Evolutionary conservation across 768 basidiomycete species (phyloP), one percentile per base, ranked within the genome.

Genomic region (Boletus rubroflammeus): DNA sequence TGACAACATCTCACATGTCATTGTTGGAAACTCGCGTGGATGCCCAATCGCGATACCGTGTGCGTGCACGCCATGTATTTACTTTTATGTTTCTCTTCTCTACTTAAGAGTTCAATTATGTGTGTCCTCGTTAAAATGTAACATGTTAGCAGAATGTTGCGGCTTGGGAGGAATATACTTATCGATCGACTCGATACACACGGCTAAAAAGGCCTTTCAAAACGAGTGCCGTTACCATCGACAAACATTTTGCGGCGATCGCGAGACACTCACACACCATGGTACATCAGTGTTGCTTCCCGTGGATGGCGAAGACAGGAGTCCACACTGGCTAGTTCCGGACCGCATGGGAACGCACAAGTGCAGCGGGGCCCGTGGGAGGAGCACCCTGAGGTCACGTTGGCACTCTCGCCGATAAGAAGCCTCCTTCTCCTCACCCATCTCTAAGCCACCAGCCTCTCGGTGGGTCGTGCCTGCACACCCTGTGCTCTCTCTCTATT

Each of bases 1-100:
- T 85, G 70, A 59, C 36, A 35, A 35, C 15, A 38, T 47, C 32
- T 34, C 21, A 36, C 3, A n/a, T 4, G 21, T 41, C 41, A 29
- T 6, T 28, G 25, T 42, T 39, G 26, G 51, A 36, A 25, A 25
- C 32, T 26, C 47, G 49, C 23, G 29, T 26, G 49, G 35, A 46
- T 35, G 40, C 25, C n/a, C 46, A 40, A 21, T 29, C 8, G 23
- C 31, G 34, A 61, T 53, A 47, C 55, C 44, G 40, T 25, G 23
- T 49, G 36, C 21, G 51, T 54, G 44, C 14, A 38, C n/a, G n/a
- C n/a, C 2, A 35, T 47, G 38, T 41, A 47, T 50, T 40, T 32
- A 40, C 29, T 32, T 15, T 32, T 7, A 25, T 45, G 11, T 43
- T 34, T 38, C 35, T 31, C 39, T 46, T 38, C 23, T 54, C 10